Conservation (phyloP, 2,329 filamentous ascomycete genomes). For the Colletotrichum zoysiae region DNA sequence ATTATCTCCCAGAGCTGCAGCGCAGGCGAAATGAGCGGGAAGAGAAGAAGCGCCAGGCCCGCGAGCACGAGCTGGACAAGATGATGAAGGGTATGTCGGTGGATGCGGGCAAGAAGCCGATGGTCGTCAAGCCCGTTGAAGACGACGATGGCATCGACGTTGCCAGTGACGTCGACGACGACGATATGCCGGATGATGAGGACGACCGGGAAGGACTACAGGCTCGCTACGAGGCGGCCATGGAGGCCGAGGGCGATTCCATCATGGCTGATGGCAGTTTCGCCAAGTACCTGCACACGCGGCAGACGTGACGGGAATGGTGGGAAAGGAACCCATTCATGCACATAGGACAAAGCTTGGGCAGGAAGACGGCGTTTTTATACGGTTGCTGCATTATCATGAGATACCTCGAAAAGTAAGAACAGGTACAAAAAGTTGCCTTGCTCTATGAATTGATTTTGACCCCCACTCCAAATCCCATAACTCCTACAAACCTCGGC, state of each 20-base stretch:
- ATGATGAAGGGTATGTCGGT: constrained; percentile 93
- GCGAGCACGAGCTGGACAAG: constrained; percentile 87
- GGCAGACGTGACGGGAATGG: constrained; percentile 46
- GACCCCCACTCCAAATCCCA: constrained; percentile 21
- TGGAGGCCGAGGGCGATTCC: constrained; percentile 69
- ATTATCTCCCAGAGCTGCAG: constrained; percentile 94
- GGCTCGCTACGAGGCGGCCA: constrained; percentile 80
- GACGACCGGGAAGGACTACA: constrained; percentile 75
- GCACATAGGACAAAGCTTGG: constrained; percentile 40
- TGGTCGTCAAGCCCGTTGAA: constrained; percentile 54
- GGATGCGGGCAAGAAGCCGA: constrained; percentile 47
- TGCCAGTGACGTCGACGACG: constrained; percentile 70
- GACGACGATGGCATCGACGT: constrained; percentile 64
- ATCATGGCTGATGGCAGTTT: constrained; percentile 70
- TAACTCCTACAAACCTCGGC: constrained; percentile 35
- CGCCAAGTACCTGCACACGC: constrained; percentile 68
- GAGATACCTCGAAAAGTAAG: constrained; percentile 42
- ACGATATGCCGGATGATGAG: constrained; percentile 71
- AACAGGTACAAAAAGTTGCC: constrained; percentile 38
- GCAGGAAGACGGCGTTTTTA: constrained; percentile 37
- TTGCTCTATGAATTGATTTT: constrained; percentile 42
- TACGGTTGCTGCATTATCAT: constrained; percentile 41
- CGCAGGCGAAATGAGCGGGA: constrained; percentile 81
- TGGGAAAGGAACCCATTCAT: constrained; percentile 44
- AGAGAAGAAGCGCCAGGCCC: constrained; percentile 75